Evolutionary conservation across 768 basidiomycete genomes (phyloP), one percentile per base, ranked within the genome.

Genomic region (Boletus eberwhitei): DNA sequence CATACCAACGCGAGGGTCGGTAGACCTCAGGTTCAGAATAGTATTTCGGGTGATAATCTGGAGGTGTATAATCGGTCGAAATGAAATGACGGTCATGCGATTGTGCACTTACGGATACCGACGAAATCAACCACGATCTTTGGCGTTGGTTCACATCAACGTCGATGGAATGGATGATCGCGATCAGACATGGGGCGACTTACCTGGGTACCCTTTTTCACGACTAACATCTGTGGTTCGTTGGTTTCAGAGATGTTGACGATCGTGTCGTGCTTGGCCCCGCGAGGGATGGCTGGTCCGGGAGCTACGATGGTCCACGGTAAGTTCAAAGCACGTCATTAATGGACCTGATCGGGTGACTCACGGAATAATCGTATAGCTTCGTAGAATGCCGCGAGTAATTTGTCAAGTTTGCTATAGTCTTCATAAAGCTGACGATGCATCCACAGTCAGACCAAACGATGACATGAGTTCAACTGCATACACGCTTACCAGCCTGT

Each of bases 1-100:
- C 36, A 42, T 72, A 70, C 76, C 76, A 77, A 34, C 77, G 62
- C n/a, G 69, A 69, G 1, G 75, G 76, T 32, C 64, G 60, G 51
- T 67, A 75, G 36, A 63, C 59, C 24, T 68, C 59, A 7, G 76
- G 77, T 5, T 75, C 70, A 7, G 66, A 41, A 52, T 71, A 73
- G 50, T 71, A 65, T 8, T 61, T 59, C 2, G 73, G 60, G 54
- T 74, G 70, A 59, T 74, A 67, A 34, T 73, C 75, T 76, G 51
- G 22, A 36, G 3, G 31, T 62, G 24, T 24, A 40, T 22, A 29
- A 16, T 9, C 16, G 19, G 9, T 32, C 19, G 5, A 6, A 39
- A 26, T 2, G 39, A 16, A 21, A 13, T 21, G 8, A 40, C 2
- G 12, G 9, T 6, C 7, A 4, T 3, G 1, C 24, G 19, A 29